Conservation (phyloP, 2,329 filamentous ascomycete genomes). For the Cytospora schulzeri region DNA sequence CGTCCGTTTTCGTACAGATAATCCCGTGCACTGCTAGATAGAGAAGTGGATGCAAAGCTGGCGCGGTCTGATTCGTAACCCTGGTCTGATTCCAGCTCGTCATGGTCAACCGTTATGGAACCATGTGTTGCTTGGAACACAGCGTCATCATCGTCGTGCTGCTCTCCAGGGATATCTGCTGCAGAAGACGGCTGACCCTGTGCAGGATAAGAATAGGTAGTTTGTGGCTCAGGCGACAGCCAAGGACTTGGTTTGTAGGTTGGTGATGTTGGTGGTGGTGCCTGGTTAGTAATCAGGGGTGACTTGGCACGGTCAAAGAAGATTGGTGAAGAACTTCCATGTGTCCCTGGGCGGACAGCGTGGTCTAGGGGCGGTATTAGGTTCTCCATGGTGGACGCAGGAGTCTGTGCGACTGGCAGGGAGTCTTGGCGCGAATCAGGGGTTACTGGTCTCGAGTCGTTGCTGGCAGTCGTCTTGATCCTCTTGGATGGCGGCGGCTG, state of each 20-base stretch:
- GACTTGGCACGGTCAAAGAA: slow-evolving; percentile 1
- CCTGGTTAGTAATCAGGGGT: not conserved
- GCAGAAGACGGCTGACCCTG: not conserved
- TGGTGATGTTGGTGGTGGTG: slow-evolving; percentile 1
- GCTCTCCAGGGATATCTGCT: not conserved
- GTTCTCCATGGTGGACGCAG: slow-evolving; percentile 6
- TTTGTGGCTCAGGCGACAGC: not conserved
- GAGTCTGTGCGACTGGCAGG: slow-evolving; percentile 6
- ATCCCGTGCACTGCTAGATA: slow-evolving; percentile 46
- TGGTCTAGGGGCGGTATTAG: slow-evolving; percentile 11
- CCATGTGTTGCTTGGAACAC: slow-evolving; percentile 34
- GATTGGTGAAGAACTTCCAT: not conserved
- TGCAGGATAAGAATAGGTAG: not conserved
- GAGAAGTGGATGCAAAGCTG: slow-evolving; percentile 37
- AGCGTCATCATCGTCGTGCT: slow-evolving; percentile 30
- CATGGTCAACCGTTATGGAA: slow-evolving; percentile 35
- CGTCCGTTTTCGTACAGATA: slow-evolving; percentile 61
- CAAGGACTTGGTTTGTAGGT: not conserved
- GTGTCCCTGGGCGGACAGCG: not conserved
- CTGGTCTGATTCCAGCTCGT: slow-evolving; percentile 33
- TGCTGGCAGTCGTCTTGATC: slow-evolving; percentile 1
- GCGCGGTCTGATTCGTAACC: slow-evolving; percentile 37
- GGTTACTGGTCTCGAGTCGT: not conserved
- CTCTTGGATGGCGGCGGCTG: slow-evolving; percentile 4
- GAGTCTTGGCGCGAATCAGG: slow-evolving; percentile 2